Conservation (phyloP, 2,329 filamentous ascomycete genomes). For the Botrytis byssoidea region DNA sequence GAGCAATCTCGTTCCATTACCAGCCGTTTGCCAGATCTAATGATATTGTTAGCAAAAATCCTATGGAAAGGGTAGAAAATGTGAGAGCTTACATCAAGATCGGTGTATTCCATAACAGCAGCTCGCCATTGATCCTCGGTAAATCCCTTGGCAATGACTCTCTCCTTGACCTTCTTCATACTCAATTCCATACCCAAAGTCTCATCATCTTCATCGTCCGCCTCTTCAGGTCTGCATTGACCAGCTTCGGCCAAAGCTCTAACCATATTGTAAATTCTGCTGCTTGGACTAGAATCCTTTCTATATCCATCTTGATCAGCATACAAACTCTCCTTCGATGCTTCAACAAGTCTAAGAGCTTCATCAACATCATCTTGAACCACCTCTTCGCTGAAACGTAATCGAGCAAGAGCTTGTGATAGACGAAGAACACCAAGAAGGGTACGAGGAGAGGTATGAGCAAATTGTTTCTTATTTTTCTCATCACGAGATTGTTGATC, state of each 20-base stretch:
- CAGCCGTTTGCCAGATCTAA: conserved; percentile 76
- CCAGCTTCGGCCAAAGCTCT: conserved; percentile 83
- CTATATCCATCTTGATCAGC: conserved; percentile 61
- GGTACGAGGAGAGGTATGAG: conserved; percentile 90
- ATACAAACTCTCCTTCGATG: conserved; percentile 88
- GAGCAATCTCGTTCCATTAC: conserved; percentile 66
- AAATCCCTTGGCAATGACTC: conserved; percentile 94
- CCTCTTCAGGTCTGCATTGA: conserved; percentile 48
- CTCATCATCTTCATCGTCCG: conserved; percentile 69
- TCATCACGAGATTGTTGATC: conserved; percentile 91
- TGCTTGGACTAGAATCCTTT: conserved; percentile 75
- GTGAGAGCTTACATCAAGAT: conserved; percentile 73
- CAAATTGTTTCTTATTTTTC: conserved; percentile 86
- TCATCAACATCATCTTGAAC: conserved; percentile 94
- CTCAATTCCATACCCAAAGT: conserved; percentile 70
- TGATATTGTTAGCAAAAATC: background rate
- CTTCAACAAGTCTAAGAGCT: conserved; percentile 84
- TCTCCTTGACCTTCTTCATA: conserved; percentile 82
- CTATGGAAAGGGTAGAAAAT: conserved; percentile 27
- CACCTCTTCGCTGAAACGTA: conserved; percentile 83
- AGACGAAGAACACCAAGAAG: conserved; percentile 90
- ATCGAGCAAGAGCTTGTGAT: conserved; percentile 86
- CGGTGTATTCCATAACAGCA: conserved; percentile 85
- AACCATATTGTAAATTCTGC: conserved; percentile 93
- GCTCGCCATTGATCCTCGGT: conserved; percentile 88